Evolutionary conservation across 495 filamentous ascomycete genomes (phyloP).

Genomic region (Cercophora newfieldiana): DNA sequence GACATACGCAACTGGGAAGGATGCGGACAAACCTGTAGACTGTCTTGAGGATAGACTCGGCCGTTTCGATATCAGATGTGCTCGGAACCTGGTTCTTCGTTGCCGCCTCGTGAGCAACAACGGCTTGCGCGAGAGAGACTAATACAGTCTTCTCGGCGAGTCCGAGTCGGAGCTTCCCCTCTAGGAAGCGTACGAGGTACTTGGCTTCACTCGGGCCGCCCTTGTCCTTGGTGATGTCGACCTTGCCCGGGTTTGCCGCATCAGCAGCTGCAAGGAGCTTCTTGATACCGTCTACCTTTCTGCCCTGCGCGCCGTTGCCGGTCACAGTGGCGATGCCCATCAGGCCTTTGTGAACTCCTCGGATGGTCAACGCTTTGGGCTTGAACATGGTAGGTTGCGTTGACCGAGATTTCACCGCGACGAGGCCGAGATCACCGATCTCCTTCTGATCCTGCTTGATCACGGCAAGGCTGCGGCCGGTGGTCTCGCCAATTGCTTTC

Average conservation of each 20-base stretch:
- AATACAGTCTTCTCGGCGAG: constrained; percentile 91
- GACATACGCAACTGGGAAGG: background rate
- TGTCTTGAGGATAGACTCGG: constrained; percentile 80
- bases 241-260: constrained; percentile 62
- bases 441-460: constrained; percentile 95
- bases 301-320: constrained; percentile 83
- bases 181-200: constrained; percentile 85
- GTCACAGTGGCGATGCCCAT: constrained; percentile 84
- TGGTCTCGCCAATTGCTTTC: constrained; percentile 95
- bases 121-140: constrained; percentile 82
- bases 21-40: constrained; percentile 71
- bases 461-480: constrained; percentile 78
- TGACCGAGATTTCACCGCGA: constrained; percentile 89
- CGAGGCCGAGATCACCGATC: constrained; percentile 91
- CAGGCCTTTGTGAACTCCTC: constrained; percentile 82
- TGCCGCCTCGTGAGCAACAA: constrained; percentile 76
- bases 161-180: constrained; percentile 89
- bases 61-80: constrained; percentile 72
- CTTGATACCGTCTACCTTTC: constrained; percentile 93
- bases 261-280: constrained; percentile 89
- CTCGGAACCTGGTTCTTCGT: constrained; percentile 65
- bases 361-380: constrained; percentile 85
- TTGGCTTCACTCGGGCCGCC: constrained; percentile 95
- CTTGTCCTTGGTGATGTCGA: constrained; percentile 90
- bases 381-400: constrained; percentile 98